Base-by-base conservation (phyloP, 176 grass and related monocot genomes). In the Musa schizocarpa region DNA sequence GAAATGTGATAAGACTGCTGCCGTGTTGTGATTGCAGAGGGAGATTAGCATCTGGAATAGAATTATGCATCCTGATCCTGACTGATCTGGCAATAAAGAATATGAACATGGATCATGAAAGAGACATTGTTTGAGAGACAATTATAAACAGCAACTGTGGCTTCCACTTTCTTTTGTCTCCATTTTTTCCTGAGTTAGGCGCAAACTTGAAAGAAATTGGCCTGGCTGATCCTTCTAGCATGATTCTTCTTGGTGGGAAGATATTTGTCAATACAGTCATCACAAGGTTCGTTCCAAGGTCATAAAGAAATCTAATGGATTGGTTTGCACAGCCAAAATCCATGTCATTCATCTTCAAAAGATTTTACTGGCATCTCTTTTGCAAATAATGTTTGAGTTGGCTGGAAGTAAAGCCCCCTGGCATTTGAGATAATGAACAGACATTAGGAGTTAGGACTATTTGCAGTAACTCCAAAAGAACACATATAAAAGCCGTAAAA, bases 61-160 rank as follows among this genome's bases (percentile, higher is more conserved):
- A 70, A 70, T n/a, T 70, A 51, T 70, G 68, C 68, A 20, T 70
- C 19, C 68, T 52, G 68, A 70, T 70, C 68, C 51, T 70, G 68
- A 70, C 20, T 70, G 68, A 70, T 50, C 16, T 70, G 68, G 68
- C 48, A 50, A 70, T 51, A 50, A 12, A 48, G 17, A 70, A 50
- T 70, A 50, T 11, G 19, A 50, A 10, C 10, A 12, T 27, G 63
- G 25, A 50, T 70, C 68, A 70, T 7, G 43, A 70, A 51, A 50
- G 43, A 50, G 68, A 70, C 57, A n/a, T 59, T 20, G n/a, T 20
- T 9, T 17, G 17, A 20, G 57, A 59, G 8, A 12, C 57, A 61
- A n/a, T n/a, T 43, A 61, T 61, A n/a, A 61, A 61, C 57, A 61
- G 4, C 57, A n/a, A 58, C 14, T 17, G 57, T 13, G 21, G 16